These are phyloP conservation scores for Sporothrix protearum DNA, from an alignment of 2,329 filamentous ascomycete species.

Conservation along the genomic window DNA sequence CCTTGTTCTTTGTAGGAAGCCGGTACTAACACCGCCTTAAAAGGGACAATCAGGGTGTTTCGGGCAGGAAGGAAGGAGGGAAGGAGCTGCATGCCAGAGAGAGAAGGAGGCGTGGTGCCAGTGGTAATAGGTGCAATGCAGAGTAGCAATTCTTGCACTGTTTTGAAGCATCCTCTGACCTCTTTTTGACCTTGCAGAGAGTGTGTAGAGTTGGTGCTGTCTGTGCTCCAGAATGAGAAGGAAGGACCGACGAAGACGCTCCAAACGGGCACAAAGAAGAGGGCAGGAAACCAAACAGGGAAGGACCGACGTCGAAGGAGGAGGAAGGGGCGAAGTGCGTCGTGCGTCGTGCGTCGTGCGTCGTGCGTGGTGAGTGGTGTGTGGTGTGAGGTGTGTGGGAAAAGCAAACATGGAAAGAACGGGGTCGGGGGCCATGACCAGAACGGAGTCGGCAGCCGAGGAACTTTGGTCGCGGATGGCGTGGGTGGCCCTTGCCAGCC, in stretches of 20 bases:
- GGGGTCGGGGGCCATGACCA: slow-evolving; percentile 12
- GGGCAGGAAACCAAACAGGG: not conserved
- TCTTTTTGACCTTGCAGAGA: not conserved
- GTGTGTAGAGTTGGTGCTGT: not conserved
- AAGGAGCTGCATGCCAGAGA: not conserved
- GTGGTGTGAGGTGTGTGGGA: not conserved
- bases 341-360: no score
- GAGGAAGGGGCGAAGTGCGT: not conserved
- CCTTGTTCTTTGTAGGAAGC: not conserved
- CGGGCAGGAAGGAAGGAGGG: not conserved
- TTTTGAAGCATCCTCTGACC: not conserved
- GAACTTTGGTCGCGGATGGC: slow-evolving; percentile 1
- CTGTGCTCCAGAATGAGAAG: not conserved
- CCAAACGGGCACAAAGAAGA: not conserved
- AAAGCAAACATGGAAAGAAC: slow-evolving; percentile 6
- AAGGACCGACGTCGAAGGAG: not conserved
- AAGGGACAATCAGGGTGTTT: not conserved
- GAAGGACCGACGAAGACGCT: not conserved
- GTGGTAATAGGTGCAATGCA: not conserved
- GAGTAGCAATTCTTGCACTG: not conserved
- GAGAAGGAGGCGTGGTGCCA: not conserved
- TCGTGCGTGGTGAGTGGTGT: no score
- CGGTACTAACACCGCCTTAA: not conserved
- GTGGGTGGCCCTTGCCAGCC: not conserved
- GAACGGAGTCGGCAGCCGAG: slow-evolving; percentile 17